Evolutionary conservation across 2,329 filamentous ascomycete genomes (phyloP).

Genomic region (Cordyceps tenuipes): DNA sequence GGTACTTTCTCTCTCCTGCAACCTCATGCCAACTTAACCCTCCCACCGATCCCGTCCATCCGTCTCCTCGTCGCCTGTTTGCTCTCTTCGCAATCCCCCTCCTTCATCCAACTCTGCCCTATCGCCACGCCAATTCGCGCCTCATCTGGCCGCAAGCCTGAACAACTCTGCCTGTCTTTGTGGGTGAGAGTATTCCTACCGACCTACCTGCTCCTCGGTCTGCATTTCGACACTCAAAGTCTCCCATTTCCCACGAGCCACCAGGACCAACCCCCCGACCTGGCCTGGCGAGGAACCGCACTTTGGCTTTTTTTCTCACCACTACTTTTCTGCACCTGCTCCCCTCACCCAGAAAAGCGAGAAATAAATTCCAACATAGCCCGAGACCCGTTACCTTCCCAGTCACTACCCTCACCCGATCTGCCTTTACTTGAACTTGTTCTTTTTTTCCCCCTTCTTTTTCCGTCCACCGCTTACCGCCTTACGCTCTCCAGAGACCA

Average conservation of each 20-base stretch:
- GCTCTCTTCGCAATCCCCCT: background rate
- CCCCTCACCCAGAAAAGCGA: background rate
- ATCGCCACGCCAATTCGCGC: background rate
- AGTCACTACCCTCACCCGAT: background rate
- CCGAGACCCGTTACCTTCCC: background rate
- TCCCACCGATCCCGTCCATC: background rate
- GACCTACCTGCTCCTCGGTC: background rate
- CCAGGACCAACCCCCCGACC: background rate
- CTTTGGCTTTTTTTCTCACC: background rate
- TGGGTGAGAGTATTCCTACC: background rate
- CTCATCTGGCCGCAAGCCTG: background rate
- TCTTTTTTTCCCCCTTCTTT: background rate
- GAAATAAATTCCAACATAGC: background rate
- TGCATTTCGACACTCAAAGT: slow-evolving; percentile 5
- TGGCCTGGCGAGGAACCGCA: slow-evolving; percentile 1
- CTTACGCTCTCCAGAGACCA: background rate
- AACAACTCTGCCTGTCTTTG: background rate
- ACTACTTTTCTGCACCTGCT: slow-evolving; percentile 5
- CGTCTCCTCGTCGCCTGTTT: background rate
- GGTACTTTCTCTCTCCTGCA: slow-evolving; percentile 1
- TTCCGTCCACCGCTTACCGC: background rate
- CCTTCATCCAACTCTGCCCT: background rate
- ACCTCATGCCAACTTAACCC: slow-evolving; percentile 5
- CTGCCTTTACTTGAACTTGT: background rate
- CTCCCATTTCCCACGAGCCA: background rate